These are phyloP conservation scores for Penicillium lagena DNA, from an alignment of 495 filamentous ascomycete genomes.

Conservation along the genomic window DNA sequence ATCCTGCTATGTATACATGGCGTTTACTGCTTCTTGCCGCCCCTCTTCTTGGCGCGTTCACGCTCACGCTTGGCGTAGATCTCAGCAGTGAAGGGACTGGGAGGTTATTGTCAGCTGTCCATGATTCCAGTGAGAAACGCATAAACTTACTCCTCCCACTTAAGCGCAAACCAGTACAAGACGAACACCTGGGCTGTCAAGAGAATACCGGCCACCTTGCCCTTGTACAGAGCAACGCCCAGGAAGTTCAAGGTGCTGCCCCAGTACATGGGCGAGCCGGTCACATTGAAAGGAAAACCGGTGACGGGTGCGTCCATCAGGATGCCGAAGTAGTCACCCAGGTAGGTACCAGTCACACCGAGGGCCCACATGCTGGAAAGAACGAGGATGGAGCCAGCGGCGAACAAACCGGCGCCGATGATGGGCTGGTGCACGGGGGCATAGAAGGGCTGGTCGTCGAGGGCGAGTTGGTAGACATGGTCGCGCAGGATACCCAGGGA, in stretches of 20 bases:
- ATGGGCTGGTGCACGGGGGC: constrained; percentile 62
- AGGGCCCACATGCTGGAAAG: constrained; percentile 83
- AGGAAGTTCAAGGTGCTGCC: constrained; percentile 89
- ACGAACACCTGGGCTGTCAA: constrained; percentile 69
- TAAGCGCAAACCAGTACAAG: constrained; percentile 76
- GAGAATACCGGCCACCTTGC: constrained; percentile 80
- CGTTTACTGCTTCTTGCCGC: constrained; percentile 34
- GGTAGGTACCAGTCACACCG: constrained; percentile 93
- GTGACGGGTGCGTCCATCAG: constrained; percentile 92
- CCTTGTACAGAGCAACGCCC: constrained; percentile 80
- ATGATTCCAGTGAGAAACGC: too few relatives aligned
- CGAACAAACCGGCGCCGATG: constrained; percentile 62
- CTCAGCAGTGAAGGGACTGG: constrained; percentile 81
- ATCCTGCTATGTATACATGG: constrained; percentile 10
- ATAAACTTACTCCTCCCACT: constrained; percentile 72
- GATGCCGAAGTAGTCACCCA: constrained; percentile 98
- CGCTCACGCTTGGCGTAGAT: constrained; percentile 85
- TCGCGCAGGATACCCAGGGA: constrained; percentile 84
- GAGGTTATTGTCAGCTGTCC: constrained; percentile 11
- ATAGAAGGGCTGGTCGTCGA: constrained; percentile 38
- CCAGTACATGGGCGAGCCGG: constrained; percentile 92
- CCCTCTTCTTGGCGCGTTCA: constrained; percentile 36
- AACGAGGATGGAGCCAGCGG: constrained; percentile 76
- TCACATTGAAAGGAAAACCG: constrained; percentile 92
- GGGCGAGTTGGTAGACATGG: constrained; percentile 45